phyloP scores from a whole-genome alignment of 2,329 filamentous ascomycete genomes.

The Escovopsis sp. region DNA sequence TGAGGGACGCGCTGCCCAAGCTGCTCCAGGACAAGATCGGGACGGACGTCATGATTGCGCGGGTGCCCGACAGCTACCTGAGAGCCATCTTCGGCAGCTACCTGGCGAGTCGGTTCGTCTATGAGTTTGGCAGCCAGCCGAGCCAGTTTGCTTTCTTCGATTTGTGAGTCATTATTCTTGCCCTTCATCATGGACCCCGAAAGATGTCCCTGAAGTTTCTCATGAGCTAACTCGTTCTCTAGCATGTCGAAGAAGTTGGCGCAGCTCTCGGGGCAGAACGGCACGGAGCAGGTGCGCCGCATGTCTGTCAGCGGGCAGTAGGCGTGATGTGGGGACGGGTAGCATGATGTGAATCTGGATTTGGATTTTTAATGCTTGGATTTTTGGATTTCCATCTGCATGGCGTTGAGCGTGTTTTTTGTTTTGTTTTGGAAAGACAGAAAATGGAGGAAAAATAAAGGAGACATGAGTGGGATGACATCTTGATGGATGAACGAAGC shows the following conservation, averaged over 20 bases:
- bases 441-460: neutral
- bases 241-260: constrained; percentile 54
- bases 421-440: neutral
- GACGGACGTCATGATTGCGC: constrained; percentile 68
- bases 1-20: constrained; percentile 73
- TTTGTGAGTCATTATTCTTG: constrained; percentile 52
- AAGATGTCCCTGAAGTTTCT: neutral
- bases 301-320: constrained; percentile 11
- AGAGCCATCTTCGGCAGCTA: constrained; percentile 93
- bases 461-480: too few relatives aligned
- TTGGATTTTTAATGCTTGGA: constrained; percentile 1
- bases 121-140: constrained; percentile 82
- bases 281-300: constrained; percentile 15
- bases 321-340: neutral
- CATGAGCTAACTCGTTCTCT: constrained; percentile 4
- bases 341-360: neutral
- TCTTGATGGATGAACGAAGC: too few relatives aligned
- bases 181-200: too few relatives aligned
- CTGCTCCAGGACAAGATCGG: constrained; percentile 81
- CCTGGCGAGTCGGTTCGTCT: constrained; percentile 88
- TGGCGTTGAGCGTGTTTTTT: constrained; percentile 1
- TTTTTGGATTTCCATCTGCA: neutral
- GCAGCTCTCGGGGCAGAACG: constrained; percentile 20
- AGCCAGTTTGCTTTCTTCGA: constrained; percentile 98
- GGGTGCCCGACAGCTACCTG: constrained; percentile 85